Evolutionary conservation across 768 basidiomycete genomes (phyloP), one percentile per base, ranked within the genome.

Genomic region (Termitomyces eurrhizus): DNA sequence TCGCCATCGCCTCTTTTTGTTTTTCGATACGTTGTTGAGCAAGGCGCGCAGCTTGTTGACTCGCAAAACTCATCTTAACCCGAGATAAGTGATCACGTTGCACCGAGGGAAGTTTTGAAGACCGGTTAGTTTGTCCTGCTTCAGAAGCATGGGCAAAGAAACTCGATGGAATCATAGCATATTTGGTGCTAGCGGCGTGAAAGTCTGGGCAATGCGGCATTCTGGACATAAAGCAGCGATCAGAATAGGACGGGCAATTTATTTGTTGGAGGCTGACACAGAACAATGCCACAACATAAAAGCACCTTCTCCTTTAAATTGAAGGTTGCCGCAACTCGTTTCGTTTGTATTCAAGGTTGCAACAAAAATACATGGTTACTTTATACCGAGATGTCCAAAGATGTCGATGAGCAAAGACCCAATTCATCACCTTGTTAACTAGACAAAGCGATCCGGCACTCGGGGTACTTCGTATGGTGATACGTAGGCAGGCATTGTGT

Each of bases 1-100:
- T 32, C 18, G 29, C 5, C 26, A 37, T 32, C 37, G 21, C n/a
- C 32, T 41, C 26, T 7, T 58, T 35, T 24, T 42, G 16, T 35
- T 41, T 21, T 12, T 13, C 16, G 21, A 21, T 29, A 24, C 50
- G 48, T 16, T 24, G 35, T 29, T 57, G 48, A 32, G 37, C 57
- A 21, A 39, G 48, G 26, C 37, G 45, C 29, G 46, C 46, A 1
- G 57, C 50, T 58, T 58, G 57, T 44, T 58, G 57, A 21, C 57
- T 51, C 37, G 57, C 48, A 11, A 44, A 42, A 16, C 37, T 41
- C 21, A 58, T 58, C 48, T 52, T 58, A 12, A 21, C 54, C n/a
- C 41, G 18, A 44, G 41, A 29, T 13, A 29, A 6, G 2, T 3
- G 18, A n/a, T 42, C 41, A 42, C n/a, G 41, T 42, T 44, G 29